Evolutionary conservation across 495 filamentous ascomycete genomes (phyloP), one percentile per base, ranked within the genome.

Genomic region (Aspergillus olivimuriae): DNA sequence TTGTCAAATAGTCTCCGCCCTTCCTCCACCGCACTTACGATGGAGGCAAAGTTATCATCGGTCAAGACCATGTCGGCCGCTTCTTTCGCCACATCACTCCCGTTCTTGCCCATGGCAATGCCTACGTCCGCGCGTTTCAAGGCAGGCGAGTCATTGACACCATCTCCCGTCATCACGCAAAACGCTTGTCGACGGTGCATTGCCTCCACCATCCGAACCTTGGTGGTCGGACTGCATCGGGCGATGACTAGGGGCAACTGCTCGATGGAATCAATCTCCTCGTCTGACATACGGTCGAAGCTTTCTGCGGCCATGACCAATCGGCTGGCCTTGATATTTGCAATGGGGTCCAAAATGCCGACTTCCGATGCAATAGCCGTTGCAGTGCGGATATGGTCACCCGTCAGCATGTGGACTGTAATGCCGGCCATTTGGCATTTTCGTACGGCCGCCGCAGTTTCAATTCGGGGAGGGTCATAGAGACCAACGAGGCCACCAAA

Each of bases 11-110:
- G 76, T 41, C 84, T 68, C 20, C 84, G 64, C 1, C 84, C 84
- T 57, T 89, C 83, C 40, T 80, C 76, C 46, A 88, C 79, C 4
- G 83, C 83, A 17, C 77, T 83, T 16, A 86, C 76, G 41, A 89
- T 87, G 14, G 74, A 80, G 0, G 84, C 82, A 52, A 92, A 92
- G 60, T 94, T 91, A 62, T 94, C 89, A 60, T 92, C 86, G 0
- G 87, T 90, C 16, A 94, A 66, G 9, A 94, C 86, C 56, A 94
- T 89, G 58, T 90, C 88, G 3, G 87, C 81, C 2, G 87, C 87
- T 24, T 84, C 86, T 58, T 90, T 94, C 19, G 89, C 89, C n/a
- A 94, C 89, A 48, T 94, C 89, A 18, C 84, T 89, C 4, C 89
- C 89, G 33, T 80, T 70, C 34, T 82, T 77, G 11, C 86, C 87